Percentiles rank a stretch among this genome's conserved stretches.
phyloP scores from a whole-genome alignment of 306 rosid genomes.

The Ormosia semicastrata region DNA sequence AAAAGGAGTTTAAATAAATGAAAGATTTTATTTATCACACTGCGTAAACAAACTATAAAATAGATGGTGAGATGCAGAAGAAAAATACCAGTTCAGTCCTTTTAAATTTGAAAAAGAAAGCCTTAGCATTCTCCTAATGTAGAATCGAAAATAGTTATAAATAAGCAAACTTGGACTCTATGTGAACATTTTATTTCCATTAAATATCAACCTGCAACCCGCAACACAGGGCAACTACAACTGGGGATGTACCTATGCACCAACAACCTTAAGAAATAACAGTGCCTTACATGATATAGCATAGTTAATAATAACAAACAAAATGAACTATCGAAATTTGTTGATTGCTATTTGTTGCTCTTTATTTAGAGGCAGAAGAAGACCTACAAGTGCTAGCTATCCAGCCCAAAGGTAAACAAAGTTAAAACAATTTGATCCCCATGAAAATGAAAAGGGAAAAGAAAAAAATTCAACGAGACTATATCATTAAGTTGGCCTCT shows the following conservation, averaged over 20 bases:
- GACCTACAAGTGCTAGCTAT: too few relatives aligned
- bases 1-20: slow-evolving; percentile 2
- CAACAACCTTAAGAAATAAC: neutral
- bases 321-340: neutral
- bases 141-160: neutral
- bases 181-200: neutral
- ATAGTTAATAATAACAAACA: neutral
- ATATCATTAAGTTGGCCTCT: neutral
- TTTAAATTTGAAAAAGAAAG: neutral
- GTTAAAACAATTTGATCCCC: neutral
- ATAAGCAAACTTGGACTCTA: neutral
- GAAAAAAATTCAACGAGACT: neutral
- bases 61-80: neutral
- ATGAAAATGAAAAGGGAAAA: neutral
- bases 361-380: neutral
- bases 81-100: neutral
- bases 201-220: neutral
- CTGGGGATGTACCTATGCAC: neutral
- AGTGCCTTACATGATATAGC: neutral
- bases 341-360: neutral
- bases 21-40: neutral
- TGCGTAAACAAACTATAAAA: neutral
- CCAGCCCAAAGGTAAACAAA: neutral
- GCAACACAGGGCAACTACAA: neutral
- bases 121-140: neutral